A percentile compares a stretch with the other conserved stretches of the same genome.
Conservation (phyloP, 345 rosid species). For the Populus tremula region DNA sequence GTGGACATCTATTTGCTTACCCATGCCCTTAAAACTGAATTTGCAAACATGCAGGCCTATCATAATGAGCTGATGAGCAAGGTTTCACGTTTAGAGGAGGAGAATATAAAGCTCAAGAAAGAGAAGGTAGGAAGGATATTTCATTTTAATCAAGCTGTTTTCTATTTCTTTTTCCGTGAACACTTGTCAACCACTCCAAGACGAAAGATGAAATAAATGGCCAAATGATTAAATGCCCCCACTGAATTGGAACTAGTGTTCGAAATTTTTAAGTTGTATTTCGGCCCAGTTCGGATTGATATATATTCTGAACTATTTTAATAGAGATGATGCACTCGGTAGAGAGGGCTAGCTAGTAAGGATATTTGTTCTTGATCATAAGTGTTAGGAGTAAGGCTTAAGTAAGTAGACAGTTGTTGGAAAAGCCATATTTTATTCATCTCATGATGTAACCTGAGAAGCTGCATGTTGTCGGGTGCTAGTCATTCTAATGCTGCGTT, state of each 20-base stretch:
- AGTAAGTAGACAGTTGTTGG: neutral
- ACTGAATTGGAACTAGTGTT: neutral
- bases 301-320: neutral
- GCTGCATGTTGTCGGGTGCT: neutral
- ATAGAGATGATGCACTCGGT: neutral
- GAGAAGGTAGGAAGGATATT: slow-evolving; percentile 44
- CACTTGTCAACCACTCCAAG: neutral
- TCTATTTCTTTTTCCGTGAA: neutral
- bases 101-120: slow-evolving; percentile 49
- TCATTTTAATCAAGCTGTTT: neutral
- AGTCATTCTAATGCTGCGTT: neutral
- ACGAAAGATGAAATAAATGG: neutral
- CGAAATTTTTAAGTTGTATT: neutral
- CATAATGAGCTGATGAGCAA: slow-evolving; percentile 57
- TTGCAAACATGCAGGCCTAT: slow-evolving; percentile 43
- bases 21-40: neutral
- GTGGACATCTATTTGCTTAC: neutral
- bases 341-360: neutral
- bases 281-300: neutral
- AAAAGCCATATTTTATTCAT: neutral
- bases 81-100: slow-evolving; percentile 49
- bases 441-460: neutral
- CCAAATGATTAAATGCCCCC: neutral
- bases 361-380: neutral
- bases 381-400: neutral